A percentile compares a stretch with the other conserved stretches of the same genome.
These are phyloP conservation scores for Pelargonium citronellum DNA, from an alignment of 441 rosid species.

Conservation along the genomic window DNA sequence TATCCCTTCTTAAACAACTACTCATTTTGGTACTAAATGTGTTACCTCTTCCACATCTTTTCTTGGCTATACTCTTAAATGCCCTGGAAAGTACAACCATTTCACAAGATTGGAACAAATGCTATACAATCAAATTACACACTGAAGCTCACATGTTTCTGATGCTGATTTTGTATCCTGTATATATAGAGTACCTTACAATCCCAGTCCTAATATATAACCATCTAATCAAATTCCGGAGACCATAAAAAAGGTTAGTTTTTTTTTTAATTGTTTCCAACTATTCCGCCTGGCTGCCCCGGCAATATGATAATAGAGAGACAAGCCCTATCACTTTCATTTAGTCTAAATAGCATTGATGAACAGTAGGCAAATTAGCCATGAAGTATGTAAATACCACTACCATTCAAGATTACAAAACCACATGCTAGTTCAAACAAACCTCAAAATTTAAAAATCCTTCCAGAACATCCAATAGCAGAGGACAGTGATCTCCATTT, in stretches of 20 bases:
- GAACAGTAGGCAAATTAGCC: background rate
- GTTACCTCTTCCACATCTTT: background rate
- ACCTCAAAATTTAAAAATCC: constrained; percentile 25
- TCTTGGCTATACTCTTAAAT: background rate
- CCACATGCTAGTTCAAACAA: background rate
- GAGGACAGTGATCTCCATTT: constrained; percentile 25
- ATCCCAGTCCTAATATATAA: background rate
- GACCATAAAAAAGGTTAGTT: background rate
- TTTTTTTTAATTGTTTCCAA: no score
- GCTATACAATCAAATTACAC: background rate
- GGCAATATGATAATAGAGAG: background rate
- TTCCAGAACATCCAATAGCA: constrained; percentile 19
- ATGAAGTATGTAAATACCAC: background rate
- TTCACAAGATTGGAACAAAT: background rate
- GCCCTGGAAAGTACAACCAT: no score
- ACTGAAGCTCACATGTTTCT: no score
- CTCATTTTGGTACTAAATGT: background rate
- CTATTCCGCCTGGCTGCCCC: background rate
- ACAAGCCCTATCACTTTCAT: background rate
- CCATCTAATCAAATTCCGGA: background rate
- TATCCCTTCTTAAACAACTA: background rate
- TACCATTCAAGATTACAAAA: background rate
- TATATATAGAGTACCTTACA: background rate
- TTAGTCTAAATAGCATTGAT: background rate
- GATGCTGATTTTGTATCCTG: no score